phyloP scores from a whole-genome alignment of 441 rosid species.

The Viola pubescens region DNA sequence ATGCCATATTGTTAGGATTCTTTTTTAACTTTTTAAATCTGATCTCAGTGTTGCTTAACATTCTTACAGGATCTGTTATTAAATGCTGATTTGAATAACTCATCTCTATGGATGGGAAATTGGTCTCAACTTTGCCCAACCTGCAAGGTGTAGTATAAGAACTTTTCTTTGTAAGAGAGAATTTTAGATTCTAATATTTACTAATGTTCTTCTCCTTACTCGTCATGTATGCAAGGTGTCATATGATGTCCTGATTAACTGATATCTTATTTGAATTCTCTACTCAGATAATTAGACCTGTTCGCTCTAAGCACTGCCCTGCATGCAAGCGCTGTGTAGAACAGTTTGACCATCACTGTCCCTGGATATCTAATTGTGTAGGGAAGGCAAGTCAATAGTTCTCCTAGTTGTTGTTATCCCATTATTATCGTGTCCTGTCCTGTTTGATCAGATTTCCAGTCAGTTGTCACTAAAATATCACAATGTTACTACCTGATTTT shows the following conservation, averaged over 20 bases:
- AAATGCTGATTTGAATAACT: constrained; percentile 52
- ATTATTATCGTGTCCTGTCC: background rate
- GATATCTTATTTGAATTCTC: constrained; percentile 1
- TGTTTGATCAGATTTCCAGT: background rate
- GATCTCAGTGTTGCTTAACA: background rate
- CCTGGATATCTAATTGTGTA: constrained; percentile 97
- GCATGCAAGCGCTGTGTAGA: constrained; percentile 78
- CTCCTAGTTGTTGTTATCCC: background rate
- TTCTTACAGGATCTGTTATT: constrained; percentile 66
- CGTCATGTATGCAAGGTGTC: background rate
- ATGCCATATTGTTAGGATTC: background rate
- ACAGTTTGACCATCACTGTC: constrained; percentile 98
- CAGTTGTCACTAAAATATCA: background rate
- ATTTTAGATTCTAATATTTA: too few relatives aligned
- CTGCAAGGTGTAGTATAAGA: constrained; percentile 65
- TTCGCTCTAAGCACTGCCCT: constrained; percentile 92
- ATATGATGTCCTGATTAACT: constrained; percentile 9
- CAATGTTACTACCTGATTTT: background rate
- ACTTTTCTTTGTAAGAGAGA: constrained; percentile 1
- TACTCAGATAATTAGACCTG: constrained; percentile 80
- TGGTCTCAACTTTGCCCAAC: constrained; percentile 99
- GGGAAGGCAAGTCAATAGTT: constrained; percentile 60
- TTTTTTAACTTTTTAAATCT: constrained; percentile 6
- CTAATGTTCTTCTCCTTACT: too few relatives aligned
- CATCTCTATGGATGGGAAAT: constrained; percentile 69